phyloP scores from a whole-genome alignment of 2,329 filamentous ascomycete species.

The Fusarium kyushuense region DNA sequence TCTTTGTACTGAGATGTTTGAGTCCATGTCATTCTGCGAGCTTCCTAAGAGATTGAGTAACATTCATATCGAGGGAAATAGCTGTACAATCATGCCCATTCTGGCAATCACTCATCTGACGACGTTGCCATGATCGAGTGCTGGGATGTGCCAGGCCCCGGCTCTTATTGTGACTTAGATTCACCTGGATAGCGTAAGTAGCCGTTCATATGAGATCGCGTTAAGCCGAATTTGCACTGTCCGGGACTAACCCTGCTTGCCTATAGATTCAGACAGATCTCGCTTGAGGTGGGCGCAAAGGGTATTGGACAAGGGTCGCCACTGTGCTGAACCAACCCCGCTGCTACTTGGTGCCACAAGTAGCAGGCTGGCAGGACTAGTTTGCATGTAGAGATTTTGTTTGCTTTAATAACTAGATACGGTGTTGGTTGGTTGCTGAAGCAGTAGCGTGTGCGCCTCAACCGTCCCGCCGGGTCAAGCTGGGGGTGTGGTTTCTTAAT shows the following conservation, averaged over 20 bases:
- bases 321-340: conserved; percentile 35
- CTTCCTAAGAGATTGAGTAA: neutral
- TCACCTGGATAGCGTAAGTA: conserved; percentile 33
- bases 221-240: conserved; percentile 38
- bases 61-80: conserved; percentile 6
- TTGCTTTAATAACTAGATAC: conserved; percentile 25
- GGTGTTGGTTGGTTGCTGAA: conserved; percentile 17
- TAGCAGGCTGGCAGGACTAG: conserved; percentile 13
- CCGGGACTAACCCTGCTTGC: conserved; percentile 42
- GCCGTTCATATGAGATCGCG: conserved; percentile 42
- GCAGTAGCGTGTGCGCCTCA: conserved; percentile 25
- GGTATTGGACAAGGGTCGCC: conserved; percentile 22
- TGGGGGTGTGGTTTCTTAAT: conserved; percentile 5
- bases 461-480: conserved; percentile 33
- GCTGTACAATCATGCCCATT: conserved; percentile 29
- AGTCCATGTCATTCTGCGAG: neutral
- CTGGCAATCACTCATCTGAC: conserved; percentile 14
- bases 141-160: conserved; percentile 15
- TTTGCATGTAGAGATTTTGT: conserved; percentile 26
- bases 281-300: conserved; percentile 28
- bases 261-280: conserved; percentile 42
- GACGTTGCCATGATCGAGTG: conserved; percentile 12
- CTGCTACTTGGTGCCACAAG: conserved; percentile 12
- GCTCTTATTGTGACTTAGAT: conserved; percentile 22
- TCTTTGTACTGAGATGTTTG: neutral